A percentile compares a stretch with the other conserved stretches of the same genome.
Evolutionary conservation across 257 asterid species (phyloP).

Genomic region (Nicotiana attenuata): DNA sequence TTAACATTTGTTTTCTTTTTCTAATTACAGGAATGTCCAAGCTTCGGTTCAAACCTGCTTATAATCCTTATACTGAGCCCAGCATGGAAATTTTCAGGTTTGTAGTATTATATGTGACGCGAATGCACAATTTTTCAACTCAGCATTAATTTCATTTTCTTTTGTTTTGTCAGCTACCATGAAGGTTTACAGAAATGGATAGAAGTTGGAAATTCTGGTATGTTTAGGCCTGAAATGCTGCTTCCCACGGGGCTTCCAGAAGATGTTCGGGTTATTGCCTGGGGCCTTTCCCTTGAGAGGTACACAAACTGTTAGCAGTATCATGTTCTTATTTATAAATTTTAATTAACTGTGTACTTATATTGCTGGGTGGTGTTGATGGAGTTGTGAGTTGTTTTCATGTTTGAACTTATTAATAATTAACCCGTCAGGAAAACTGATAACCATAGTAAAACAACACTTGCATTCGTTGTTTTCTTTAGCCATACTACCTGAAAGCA

Average conservation of each 20-base stretch:
- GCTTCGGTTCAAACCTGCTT: constrained; percentile 93
- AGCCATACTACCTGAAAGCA: background rate
- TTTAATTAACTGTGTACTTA: background rate
- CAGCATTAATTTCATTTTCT: background rate
- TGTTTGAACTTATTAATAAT: background rate
- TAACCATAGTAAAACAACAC: background rate
- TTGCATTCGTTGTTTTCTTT: background rate
- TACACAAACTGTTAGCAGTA: constrained; percentile 13
- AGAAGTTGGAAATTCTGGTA: constrained; percentile 94
- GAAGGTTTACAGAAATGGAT: constrained; percentile 92
- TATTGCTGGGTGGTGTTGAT: background rate
- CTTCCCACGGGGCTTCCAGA: constrained; percentile 93
- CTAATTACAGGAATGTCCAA: constrained; percentile 75
- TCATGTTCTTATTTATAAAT: background rate
- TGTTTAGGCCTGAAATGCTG: constrained; percentile 98
- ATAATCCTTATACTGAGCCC: constrained; percentile 96
- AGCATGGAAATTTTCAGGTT: constrained; percentile 99
- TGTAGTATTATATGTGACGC: background rate
- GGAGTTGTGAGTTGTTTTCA: background rate
- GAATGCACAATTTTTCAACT: background rate
- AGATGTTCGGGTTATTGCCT: constrained; percentile 87
- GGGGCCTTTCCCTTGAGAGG: constrained; percentile 99
- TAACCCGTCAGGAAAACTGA: background rate
- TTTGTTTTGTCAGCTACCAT: constrained; percentile 54
- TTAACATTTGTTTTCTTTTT: background rate